Percentiles rank a stretch among this genome's conserved stretches.
Evolutionary conservation across 2,329 filamentous ascomycete genomes (phyloP).

Genomic region (Colletotrichum abscissum): DNA sequence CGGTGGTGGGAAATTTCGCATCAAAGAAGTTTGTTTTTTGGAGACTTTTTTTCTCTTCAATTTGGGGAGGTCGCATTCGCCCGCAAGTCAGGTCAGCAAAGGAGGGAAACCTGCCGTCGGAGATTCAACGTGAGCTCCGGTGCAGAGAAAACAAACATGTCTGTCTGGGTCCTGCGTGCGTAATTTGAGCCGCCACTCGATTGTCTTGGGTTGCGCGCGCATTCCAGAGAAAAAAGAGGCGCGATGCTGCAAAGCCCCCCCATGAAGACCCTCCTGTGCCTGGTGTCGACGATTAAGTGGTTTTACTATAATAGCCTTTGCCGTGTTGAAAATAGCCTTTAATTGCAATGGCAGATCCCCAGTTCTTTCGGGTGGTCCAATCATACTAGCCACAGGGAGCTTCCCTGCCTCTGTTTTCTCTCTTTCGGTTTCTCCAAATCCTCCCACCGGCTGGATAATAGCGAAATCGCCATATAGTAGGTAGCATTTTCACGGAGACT

Average conservation of each 20-base stretch:
- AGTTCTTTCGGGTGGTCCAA: neutral
- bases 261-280: neutral
- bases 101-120: neutral
- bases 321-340: neutral
- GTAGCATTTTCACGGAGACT: neutral
- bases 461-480: too few relatives aligned
- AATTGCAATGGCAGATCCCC: neutral
- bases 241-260: neutral
- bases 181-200: neutral
- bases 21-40: neutral
- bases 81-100: neutral
- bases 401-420: neutral
- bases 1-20: neutral
- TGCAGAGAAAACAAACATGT: neutral
- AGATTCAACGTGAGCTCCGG: neutral
- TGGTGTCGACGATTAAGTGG: neutral
- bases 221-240: neutral
- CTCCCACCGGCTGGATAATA: neutral
- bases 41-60: neutral
- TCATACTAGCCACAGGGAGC: neutral
- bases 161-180: too few relatives aligned
- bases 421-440: neutral
- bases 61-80: too few relatives aligned
- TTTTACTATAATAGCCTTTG: neutral
- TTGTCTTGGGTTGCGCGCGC: neutral